Evolutionary conservation across 2,329 filamentous ascomycete species (phyloP).

Genomic region (Cercospora berteroae): DNA sequence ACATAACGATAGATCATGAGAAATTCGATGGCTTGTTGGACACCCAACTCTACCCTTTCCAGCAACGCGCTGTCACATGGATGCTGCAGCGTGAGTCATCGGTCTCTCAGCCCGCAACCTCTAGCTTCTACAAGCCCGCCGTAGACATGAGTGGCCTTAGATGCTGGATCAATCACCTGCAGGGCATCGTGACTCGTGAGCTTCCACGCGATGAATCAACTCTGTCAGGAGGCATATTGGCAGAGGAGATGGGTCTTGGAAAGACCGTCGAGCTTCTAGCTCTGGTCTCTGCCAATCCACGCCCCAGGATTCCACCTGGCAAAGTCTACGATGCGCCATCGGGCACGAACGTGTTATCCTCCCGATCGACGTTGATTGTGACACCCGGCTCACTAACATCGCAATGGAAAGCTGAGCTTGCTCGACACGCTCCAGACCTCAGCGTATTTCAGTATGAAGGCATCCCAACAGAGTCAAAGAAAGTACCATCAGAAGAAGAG

Average conservation of each 20-base stretch:
- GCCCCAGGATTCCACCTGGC: constrained; percentile 36
- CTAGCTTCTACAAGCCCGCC: constrained; percentile 23
- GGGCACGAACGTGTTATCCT: constrained; percentile 48
- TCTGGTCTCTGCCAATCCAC: constrained; percentile 64
- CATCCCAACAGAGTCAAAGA: constrained; percentile 39
- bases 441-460: constrained; percentile 58
- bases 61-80: constrained; percentile 69
- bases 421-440: constrained; percentile 56
- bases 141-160: constrained; percentile 48
- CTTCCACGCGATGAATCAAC: constrained; percentile 44
- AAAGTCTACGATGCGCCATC: constrained; percentile 41
- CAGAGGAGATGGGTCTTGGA: constrained; percentile 80
- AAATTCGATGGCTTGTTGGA: constrained; percentile 28
- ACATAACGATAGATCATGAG: constrained; percentile 25
- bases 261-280: constrained; percentile 76
- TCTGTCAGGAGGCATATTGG: constrained; percentile 62
- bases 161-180: constrained; percentile 62
- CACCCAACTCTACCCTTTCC: constrained; percentile 64
- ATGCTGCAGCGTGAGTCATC: constrained; percentile 64
- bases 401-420: constrained; percentile 63
- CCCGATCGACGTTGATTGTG: constrained; percentile 61
- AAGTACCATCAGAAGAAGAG: constrained; percentile 37
- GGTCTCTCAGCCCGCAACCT: not conserved
- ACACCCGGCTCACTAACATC: constrained; percentile 60
- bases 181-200: constrained; percentile 51